Base-by-base conservation (phyloP, 495 filamentous ascomycete genomes). In the Friedmanniomyces simplex region DNA sequence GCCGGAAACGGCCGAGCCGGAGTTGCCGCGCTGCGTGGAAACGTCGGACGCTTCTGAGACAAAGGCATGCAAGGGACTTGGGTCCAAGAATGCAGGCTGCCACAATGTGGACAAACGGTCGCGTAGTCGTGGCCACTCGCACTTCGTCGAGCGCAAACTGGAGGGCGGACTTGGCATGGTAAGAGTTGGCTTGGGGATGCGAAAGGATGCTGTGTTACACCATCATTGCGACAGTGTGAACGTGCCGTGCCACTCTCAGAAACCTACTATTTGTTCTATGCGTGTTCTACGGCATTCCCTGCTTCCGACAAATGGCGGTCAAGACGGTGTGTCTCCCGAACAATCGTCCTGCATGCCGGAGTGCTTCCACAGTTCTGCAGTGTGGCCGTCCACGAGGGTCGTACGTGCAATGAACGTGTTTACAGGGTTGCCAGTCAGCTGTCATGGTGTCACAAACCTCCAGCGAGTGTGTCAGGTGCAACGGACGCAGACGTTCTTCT, bases 41-140 rank as follows among this genome's bases (percentile, higher is more conserved):
- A 28, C 55, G 37, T 52, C 48, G 47, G 55, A 20, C 45, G 55
- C 1, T 6, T 59, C 30, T 41, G 39, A 54, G 57, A 53, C 57
- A 54, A 54, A 49, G 42, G 49, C 37, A 59, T 41, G 57, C 57
- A 59, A 59, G 57, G 57, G 49, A 22, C 30, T 20, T 14, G 18
- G 8, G 18, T 32, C 49, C n/a, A 32, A 10, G 30, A 36, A 52
- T 52, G 30, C 25, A n/a, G 5, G 18, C 30, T 32, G 26, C 49
- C 26, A 32, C 49, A 36, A 32, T 26, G 30, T 36, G 25, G n/a
- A 36, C 49, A 52, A 52, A 37, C 30, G 49, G 30, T 52, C 12
- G 20, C 46, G 16, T 49, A 28, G 25, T 21, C 49, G 25, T 36
- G 26, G 16, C n/a, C 49, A 25, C 49, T 34, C 30, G 30, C 26